These are phyloP conservation scores for Orbilia blumenaviensis DNA, from an alignment of 2,329 filamentous ascomycete genomes.

Conservation along the genomic window DNA sequence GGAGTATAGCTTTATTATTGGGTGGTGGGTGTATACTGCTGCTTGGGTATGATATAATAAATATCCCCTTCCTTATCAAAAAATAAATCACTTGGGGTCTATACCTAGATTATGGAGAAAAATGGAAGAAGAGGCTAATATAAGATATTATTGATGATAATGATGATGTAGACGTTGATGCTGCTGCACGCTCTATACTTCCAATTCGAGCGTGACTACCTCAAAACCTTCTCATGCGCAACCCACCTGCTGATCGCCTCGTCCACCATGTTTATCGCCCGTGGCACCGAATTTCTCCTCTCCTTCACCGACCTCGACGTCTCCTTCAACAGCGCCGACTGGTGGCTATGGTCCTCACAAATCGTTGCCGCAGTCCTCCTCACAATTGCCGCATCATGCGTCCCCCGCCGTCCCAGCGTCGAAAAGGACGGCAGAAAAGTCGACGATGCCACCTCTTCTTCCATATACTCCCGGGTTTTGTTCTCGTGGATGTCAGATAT, in stretches of 20 bases:
- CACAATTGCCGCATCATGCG: constrained; percentile 44
- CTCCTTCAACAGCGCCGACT: constrained; percentile 41
- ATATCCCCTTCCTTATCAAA: too few relatives aligned
- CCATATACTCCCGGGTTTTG: constrained; percentile 18
- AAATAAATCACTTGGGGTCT: too few relatives aligned
- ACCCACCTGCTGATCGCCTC: constrained; percentile 66
- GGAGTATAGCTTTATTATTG: constrained; percentile 63
- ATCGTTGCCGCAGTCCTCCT: constrained; percentile 53
- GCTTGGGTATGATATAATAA: constrained; percentile 72
- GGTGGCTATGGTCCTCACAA: constrained; percentile 48
- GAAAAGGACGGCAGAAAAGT: constrained; percentile 42
- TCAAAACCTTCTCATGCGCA: constrained; percentile 67
- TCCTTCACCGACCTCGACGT: constrained; percentile 45
- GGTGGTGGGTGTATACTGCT: constrained; percentile 70
- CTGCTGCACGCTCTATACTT: constrained; percentile 67
- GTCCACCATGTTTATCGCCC: constrained; percentile 63
- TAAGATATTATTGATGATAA: background rate
- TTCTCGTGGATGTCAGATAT: constrained; percentile 33
- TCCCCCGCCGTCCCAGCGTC: constrained; percentile 43
- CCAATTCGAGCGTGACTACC: constrained; percentile 65
- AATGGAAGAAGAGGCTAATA: background rate
- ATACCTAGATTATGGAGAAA: too few relatives aligned
- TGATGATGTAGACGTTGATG: constrained; percentile 67
- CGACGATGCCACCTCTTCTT: constrained; percentile 34
- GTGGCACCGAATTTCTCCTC: constrained; percentile 33